Base-by-base conservation (phyloP, 1,284 basidiomycete species). In the Naganishia sp. region DNA sequence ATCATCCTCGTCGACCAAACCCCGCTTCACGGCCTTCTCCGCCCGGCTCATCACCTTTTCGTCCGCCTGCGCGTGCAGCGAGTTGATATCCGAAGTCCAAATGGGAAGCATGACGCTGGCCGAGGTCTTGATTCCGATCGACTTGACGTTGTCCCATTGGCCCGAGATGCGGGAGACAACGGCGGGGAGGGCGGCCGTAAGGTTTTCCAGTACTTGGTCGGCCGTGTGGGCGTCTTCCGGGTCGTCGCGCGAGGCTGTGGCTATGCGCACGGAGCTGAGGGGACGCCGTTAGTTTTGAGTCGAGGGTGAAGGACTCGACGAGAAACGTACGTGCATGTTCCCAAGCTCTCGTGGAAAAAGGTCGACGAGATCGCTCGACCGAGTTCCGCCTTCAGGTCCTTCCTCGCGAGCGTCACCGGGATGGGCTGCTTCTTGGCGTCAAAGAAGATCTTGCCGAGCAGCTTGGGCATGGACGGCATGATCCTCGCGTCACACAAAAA, bases 401-500 rank as follows among this genome's bases (percentile, higher is more conserved):
- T 94, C 54, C 88, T 87, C 15, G 84, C 87, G 57, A 99, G 75
- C 72, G 87, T 88, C 46, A 98, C 94, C 1, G 95, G 92, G 56
- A 98, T 90, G 2, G 95, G 95, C 77, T 94, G 90, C 80, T 98
- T 99, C 81, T 97, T 97, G 0, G 92, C 90, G 25, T 91, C 85
- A 72, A 97, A 94, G 84, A 93, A 98, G 72, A 89, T 90, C 68
- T 87, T 89, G 25, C 95, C 96, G 6, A 98, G 83, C 53, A 97
- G 79, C 68, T 86, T 87, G 2, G 95, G 95, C 68, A 98, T 84
- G 64, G 93, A 80, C n/a, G 90, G 88, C 28, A 96, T 82, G 45
- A 99, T 85, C 45, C 94, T 84, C 71, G 95, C 90, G 80, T 99
- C 95, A 23, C 92, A 93, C 42, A 99, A 83, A 81, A 98, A 99